Evolutionary conservation across 192 early-diverging fungal species (phyloP), one percentile per base, ranked within the genome.

Genomic region (Backusella mclennaniae): DNA sequence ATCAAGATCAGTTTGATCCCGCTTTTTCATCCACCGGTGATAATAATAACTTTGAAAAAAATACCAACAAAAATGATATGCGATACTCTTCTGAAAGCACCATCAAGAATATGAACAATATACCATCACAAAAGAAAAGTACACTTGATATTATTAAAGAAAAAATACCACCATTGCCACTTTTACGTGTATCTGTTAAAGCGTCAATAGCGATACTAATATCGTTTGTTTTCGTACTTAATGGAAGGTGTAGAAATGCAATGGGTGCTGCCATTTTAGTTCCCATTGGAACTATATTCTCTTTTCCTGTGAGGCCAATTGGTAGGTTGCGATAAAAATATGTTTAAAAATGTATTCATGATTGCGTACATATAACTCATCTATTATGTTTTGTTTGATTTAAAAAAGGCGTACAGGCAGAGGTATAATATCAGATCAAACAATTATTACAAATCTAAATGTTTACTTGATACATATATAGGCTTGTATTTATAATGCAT

Each of bases 341-440:
- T 14, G 12, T 29, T 11, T 63, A 12, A 9, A 63, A 19, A 5
- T 26, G 26, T 29, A 63, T 49, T 46, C 17, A 17, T 39, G n/a
- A 36, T 36, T 31, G 23, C 12, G 19, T 29, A 31, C 4, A 31
- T 15, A 49, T 44, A 31, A 17, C 41, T 36, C 19, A 21, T 63
- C 14, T 63, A 56, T 56, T 56, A 23, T 56, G 42, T 38, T 42
- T 3, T 33, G 1, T 26, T 29, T 6, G 8, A 23, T 9, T 3
- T 63, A n/a, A 63, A 46, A 29, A 67, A 63, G 79, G 79, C 15
- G 69, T 76, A 1, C 79, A 80, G 23, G 35, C 66, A 14, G 79
- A 80, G 79, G 79, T 80, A 76, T 2, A 21, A 17, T 33, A n/a
- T 46, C 23, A 41, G 21, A 9, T 17, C 21, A 29, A 49, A 44